Base-by-base conservation (phyloP, 2,329 filamentous ascomycete genomes). In the Colletotrichum spinosum region DNA sequence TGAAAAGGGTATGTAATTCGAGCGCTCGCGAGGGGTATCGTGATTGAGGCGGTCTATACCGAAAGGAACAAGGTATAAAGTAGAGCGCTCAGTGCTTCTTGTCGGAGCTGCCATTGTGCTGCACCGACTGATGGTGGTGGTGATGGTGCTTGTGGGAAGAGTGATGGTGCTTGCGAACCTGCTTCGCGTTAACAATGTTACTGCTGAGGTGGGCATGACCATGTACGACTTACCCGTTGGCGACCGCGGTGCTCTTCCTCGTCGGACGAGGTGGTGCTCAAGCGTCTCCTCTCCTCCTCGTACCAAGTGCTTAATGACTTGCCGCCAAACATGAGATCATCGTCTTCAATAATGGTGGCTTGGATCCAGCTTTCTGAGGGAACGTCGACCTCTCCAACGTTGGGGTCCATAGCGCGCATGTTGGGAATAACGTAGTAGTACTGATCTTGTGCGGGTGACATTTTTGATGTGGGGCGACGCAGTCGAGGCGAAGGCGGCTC, bases 301-400 rank as follows among this genome's bases (percentile, higher is more conserved):
- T 88, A 86, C 85, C 85, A 88, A 13, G 81, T 77, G 73, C 85
- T 85, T 46, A 88, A 74, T 44, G 84, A 80, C 80, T 88, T 88
- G 70, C 86, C 86, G 60, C 85, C 85, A 70, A 88, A 88, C 73
- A 82, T 87, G 42, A 88, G 78, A 68, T 88, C 86, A 61, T 88
- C 85, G 71, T 88, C 86, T 60, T 88, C 85, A 70, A 88, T 88
- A 66, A 85, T 78, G 53, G 83, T 88, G 39, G 83, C 81, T 58
- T 83, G 79, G 68, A 85, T 81, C 85, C 85, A 88, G 50, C 75
- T 67, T 65, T 77, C 74, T 46, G 75, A 71, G 59, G 69, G 64
- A 65, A 71, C 68, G 60, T 79, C 77, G 65, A 78, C 70, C 68
- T 79, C 75, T 49, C 70, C 67, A 9, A 75, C 72, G 46, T 74